phyloP scores from a whole-genome alignment of 768 basidiomycete species.

The Antrodiella citrinella region DNA sequence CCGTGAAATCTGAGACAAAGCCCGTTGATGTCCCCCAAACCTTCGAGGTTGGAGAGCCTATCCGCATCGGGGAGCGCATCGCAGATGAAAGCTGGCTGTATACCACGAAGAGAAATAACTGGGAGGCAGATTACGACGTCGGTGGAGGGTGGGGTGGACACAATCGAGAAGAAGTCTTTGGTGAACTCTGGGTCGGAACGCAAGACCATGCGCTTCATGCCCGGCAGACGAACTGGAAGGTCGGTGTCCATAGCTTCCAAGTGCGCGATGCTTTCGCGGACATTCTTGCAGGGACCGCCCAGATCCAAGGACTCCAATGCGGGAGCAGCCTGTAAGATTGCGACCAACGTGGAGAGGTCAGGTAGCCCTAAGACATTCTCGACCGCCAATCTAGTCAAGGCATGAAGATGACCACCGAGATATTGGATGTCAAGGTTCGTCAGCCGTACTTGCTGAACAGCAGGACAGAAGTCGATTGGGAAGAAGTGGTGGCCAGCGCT shows the following conservation, averaged over 20 bases:
- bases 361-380: background rate
- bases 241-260: background rate
- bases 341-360: background rate
- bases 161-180: background rate
- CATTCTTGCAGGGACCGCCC: background rate
- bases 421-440: background rate
- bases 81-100: background rate
- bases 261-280: background rate
- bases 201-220: background rate
- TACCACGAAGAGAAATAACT: background rate
- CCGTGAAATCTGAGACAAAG: background rate
- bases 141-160: background rate
- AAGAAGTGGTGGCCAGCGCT: background rate
- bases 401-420: background rate
- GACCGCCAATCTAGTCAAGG: background rate
- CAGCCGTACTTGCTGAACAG: background rate
- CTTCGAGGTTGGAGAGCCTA: background rate
- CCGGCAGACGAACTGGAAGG: background rate
- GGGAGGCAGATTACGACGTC: background rate
- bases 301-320: background rate
- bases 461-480: background rate
- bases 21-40: background rate
- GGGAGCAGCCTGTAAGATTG: background rate
- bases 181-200: background rate
- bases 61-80: background rate